phyloP scores from a whole-genome alignment of 2,329 filamentous ascomycete species.

The Harringtonia aguacate region DNA sequence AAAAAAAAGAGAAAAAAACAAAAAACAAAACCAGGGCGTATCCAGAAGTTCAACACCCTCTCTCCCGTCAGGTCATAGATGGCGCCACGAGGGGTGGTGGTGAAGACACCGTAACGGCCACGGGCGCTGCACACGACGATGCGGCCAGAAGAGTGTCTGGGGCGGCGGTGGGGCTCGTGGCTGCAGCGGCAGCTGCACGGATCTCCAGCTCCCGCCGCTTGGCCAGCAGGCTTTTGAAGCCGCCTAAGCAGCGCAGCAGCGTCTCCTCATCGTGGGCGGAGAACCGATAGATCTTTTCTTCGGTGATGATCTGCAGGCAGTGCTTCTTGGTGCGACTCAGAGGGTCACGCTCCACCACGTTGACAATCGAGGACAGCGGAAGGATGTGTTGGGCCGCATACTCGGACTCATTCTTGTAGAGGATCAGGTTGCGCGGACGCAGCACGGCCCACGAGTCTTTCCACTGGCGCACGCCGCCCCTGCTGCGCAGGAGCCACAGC shows the following conservation, averaged over 20 bases:
- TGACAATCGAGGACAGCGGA: slow-evolving; percentile 67
- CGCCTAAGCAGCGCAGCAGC: slow-evolving; percentile 75
- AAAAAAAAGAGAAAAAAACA: no score
- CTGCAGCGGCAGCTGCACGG: slow-evolving; percentile 20
- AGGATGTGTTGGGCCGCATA: slow-evolving; percentile 80
- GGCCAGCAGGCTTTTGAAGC: slow-evolving; percentile 75
- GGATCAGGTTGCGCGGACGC: slow-evolving; percentile 69
- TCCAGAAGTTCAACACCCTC: no score
- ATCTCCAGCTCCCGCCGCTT: slow-evolving; percentile 55
- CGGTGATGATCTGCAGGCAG: slow-evolving; percentile 87
- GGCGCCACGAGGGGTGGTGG: neutral
- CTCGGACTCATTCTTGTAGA: slow-evolving; percentile 90
- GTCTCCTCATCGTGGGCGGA: slow-evolving; percentile 72
- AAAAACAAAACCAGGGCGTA: slow-evolving; percentile 4
- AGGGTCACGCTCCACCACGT: slow-evolving; percentile 86
- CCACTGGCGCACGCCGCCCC: slow-evolving; percentile 80
- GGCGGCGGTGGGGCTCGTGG: neutral
- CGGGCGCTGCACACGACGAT: neutral
- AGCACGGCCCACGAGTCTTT: slow-evolving; percentile 91
- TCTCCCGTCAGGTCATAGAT: no score
- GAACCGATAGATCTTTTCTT: slow-evolving; percentile 76
- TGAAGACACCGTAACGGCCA: neutral
- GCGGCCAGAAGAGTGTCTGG: neutral
- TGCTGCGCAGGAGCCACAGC: slow-evolving; percentile 74
- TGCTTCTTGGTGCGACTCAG: slow-evolving; percentile 73